Evolutionary conservation across 2,329 filamentous ascomycete species (phyloP).

Genomic region (Talaromyces islandicus): DNA sequence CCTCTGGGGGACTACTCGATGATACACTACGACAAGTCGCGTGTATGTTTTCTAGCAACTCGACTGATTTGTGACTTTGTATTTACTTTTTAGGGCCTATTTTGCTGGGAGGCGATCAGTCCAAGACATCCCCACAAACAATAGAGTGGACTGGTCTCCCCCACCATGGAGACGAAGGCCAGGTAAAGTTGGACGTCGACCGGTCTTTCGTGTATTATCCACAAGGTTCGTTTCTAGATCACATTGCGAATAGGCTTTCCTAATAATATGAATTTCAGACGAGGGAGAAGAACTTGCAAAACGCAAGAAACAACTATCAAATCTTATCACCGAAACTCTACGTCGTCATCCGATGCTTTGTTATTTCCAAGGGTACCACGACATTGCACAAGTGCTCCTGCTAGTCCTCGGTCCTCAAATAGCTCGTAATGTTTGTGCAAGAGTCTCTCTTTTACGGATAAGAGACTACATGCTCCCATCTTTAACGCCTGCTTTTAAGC

Average conservation of each 20-base stretch:
- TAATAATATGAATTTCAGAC: conserved; percentile 41
- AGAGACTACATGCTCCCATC: conserved; percentile 96
- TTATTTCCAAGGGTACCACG: conserved; percentile 98
- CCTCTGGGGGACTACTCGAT: conserved; percentile 60
- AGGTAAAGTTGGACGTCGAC: conserved; percentile 88
- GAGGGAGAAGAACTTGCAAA: conserved; percentile 61
- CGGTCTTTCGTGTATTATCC: conserved; percentile 98
- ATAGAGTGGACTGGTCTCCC: conserved; percentile 58
- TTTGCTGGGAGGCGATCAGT: conserved; percentile 37
- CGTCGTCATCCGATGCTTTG: conserved; percentile 75
- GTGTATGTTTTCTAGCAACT: conserved; percentile 55
- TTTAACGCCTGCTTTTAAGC: conserved; percentile 70
- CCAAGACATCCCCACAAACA: conserved; percentile 12
- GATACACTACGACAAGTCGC: conserved; percentile 65
- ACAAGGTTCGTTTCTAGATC: conserved; percentile 51
- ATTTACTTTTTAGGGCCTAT: conserved; percentile 38
- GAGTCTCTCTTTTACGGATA: conserved; percentile 84
- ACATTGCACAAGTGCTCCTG: conserved; percentile 93
- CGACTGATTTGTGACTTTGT: not conserved
- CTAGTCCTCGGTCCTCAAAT: conserved; percentile 66
- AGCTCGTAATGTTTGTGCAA: conserved; percentile 61
- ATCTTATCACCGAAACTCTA: conserved; percentile 74
- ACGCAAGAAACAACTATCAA: conserved; percentile 70
- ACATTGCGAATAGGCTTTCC: conserved; percentile 7
- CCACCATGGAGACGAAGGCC: conserved; percentile 78